Evolutionary conservation across 176 grass and related monocot species (phyloP), one percentile per base, ranked within the genome.

Genomic region (Triticum monococcum): DNA sequence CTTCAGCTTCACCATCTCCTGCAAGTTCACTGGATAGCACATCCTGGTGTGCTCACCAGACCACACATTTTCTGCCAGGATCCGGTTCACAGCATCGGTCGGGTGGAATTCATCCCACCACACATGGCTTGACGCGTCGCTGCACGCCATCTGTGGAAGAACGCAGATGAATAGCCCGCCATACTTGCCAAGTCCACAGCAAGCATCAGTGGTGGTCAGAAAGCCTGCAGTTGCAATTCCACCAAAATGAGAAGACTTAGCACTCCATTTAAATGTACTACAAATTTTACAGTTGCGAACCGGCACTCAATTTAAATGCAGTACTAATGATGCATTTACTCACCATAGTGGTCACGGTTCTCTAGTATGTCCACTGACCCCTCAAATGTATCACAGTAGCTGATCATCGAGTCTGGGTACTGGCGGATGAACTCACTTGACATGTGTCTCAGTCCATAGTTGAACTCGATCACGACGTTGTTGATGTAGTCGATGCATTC

Each of bases 41-140:
- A 96, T 96, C 79, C 72, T 77, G 36, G 85, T 75, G 70, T 96
- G 94, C 86, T 93, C 32, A 25, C 91, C 57, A 7, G 91, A 93
- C 94, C 94, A 96, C 43, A 93, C 85, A 74, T 96, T 86, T 35
- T 96, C 91, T 33, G 94, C 94, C 31, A 96, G 81, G 72, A 96
- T 96, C 68, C 13, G 79, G 75, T 93, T 96, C 43, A 93, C 94
- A n/a, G 79, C 82, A 9, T 96, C 94, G 5, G 94, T 96, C 8
- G 94, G 94, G 87, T 96, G 94, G 89, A 91, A 96, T 72, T 96
- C 89, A 37, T 96, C 94, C 91, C 91, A 94, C 94, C 91, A 97
- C 4, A 97, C 91, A 81, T 94, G 91, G 45, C 68, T 97, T 35
- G 94, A 91, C n/a, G 94, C 94, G 37, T 97, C 75, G 1, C 61